Percentiles rank a stretch among this genome's conserved stretches.
These are phyloP conservation scores for Mucor indicus DNA, from an alignment of 371 early-diverging fungal genomes.

Conservation along the genomic window DNA sequence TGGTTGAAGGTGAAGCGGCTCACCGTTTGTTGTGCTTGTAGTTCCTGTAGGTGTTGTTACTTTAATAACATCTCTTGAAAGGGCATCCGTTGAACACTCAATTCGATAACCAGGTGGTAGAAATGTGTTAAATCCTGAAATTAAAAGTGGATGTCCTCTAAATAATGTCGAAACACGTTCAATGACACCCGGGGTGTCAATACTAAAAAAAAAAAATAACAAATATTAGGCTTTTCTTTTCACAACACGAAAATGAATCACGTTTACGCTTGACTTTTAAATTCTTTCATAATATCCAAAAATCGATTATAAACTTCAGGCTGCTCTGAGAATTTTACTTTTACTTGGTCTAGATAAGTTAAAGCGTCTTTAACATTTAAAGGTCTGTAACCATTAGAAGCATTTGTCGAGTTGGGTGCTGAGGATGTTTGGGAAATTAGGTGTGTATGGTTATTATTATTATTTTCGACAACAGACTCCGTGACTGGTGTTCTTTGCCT, in stretches of 20 bases:
- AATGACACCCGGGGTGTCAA: conserved; percentile 97
- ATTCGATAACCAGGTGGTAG: conserved; percentile 95
- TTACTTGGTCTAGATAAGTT: conserved; percentile 95
- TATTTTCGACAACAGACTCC: not conserved
- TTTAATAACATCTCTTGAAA: conserved; percentile 58
- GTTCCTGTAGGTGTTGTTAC: conserved; percentile 83
- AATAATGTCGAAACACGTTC: conserved; percentile 93
- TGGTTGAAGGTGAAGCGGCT: conserved; percentile 11
- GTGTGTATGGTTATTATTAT: not conserved
- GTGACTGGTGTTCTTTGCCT: conserved; percentile 5
- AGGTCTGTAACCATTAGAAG: conserved; percentile 27
- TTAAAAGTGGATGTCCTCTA: conserved; percentile 85
- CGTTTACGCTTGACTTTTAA: conserved; percentile 89
- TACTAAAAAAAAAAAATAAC: conserved; percentile 35
- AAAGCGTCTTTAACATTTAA: conserved; percentile 87
- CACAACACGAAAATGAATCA: not conserved
- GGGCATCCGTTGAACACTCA: conserved; percentile 72
- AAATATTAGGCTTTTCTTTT: not conserved
- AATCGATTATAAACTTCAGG: conserved; percentile 96
- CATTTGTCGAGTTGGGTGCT: not conserved
- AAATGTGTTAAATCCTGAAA: conserved; percentile 98
- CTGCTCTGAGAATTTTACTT: conserved; percentile 86
- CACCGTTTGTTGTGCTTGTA: conserved; percentile 31
- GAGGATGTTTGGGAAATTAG: not conserved
- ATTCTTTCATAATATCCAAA: conserved; percentile 99